phyloP scores from a whole-genome alignment of 2,329 filamentous ascomycete genomes.

The Fusarium dlaminii region DNA sequence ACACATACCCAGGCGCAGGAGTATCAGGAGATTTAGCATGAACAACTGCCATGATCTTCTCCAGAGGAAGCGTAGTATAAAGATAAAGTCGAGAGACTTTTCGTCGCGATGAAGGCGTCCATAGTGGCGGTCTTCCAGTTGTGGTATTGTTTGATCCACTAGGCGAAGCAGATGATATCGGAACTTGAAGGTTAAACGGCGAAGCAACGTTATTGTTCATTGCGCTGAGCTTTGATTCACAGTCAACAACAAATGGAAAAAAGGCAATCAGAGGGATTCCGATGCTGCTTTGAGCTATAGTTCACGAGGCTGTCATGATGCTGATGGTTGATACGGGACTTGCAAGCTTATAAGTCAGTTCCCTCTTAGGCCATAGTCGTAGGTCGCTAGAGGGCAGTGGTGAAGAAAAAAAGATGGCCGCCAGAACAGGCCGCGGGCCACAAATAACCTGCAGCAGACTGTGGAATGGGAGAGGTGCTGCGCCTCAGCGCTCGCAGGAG shows the following conservation, averaged over 20 bases:
- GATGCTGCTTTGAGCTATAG: constrained; percentile 26
- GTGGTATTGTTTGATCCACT: constrained; percentile 44
- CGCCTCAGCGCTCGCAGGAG: constrained; percentile 31
- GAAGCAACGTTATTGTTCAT: constrained; percentile 30
- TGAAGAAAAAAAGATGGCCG: constrained; percentile 15
- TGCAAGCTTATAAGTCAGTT: constrained; percentile 31
- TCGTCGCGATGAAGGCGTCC: constrained; percentile 62
- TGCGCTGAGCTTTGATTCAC: background rate
- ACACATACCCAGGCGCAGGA: constrained; percentile 58
- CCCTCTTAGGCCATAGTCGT: constrained; percentile 19
- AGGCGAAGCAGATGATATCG: constrained; percentile 41
- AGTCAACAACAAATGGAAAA: background rate
- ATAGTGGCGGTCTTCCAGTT: constrained; percentile 64
- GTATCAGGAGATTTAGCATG: constrained; percentile 53
- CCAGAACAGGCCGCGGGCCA: constrained; percentile 20
- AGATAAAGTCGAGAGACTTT: constrained; percentile 66
- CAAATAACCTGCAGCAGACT: constrained; percentile 17
- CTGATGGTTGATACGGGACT: constrained; percentile 6
- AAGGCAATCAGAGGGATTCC: constrained; percentile 1
- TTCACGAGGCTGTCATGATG: constrained; percentile 29
- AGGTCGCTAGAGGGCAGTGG: constrained; percentile 30
- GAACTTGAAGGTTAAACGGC: constrained; percentile 27
- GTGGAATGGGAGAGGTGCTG: constrained; percentile 26
- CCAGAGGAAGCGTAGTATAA: constrained; percentile 63
- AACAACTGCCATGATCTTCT: constrained; percentile 60